A percentile compares a stretch with the other conserved stretches of the same genome.
Conservation (phyloP, 2,329 filamentous ascomycete genomes). For the Aspergillus brunneoviolaceus region DNA sequence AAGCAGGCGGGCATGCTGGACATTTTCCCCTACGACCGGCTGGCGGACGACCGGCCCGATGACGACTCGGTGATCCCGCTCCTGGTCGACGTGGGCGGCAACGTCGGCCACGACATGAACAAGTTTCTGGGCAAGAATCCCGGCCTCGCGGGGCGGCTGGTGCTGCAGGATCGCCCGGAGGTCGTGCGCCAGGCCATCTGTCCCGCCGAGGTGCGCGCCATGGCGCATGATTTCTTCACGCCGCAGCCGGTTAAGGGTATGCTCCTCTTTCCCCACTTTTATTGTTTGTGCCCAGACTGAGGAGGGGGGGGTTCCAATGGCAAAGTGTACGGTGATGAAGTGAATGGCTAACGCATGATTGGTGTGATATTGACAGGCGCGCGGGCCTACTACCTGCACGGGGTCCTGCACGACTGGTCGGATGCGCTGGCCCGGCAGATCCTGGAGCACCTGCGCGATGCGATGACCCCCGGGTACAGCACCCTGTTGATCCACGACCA, state of each 20-base stretch:
- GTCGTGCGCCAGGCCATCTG: slow-evolving; percentile 3
- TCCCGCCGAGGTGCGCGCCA: background rate
- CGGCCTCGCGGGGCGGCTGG: background rate
- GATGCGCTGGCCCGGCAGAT: slow-evolving; percentile 32
- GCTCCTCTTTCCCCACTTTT: background rate
- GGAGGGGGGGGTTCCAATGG: too few species aligned
- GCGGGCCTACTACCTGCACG: slow-evolving; percentile 22
- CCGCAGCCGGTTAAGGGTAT: slow-evolving; percentile 5
- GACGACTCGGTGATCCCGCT: background rate
- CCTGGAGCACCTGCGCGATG: slow-evolving; percentile 23
- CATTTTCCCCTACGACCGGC: background rate
- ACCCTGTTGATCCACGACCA: slow-evolving; percentile 48
- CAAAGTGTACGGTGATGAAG: background rate
- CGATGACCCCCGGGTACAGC: slow-evolving; percentile 42
- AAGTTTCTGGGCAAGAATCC: slow-evolving; percentile 1
- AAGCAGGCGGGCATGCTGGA: slow-evolving; percentile 5
- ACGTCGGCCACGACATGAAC: slow-evolving; percentile 5
- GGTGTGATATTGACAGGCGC: slow-evolving; percentile 25
- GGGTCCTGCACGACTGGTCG: slow-evolving; percentile 29
- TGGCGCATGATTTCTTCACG: slow-evolving; percentile 9
- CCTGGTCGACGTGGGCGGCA: slow-evolving; percentile 4
- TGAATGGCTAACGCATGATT: background rate
- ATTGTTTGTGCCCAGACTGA: background rate
- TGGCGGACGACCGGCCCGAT: background rate
- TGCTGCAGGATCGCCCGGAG: slow-evolving; percentile 1